These are phyloP conservation scores for Neonectria coccinea DNA, from an alignment of 2,329 filamentous ascomycete genomes.

Conservation along the genomic window DNA sequence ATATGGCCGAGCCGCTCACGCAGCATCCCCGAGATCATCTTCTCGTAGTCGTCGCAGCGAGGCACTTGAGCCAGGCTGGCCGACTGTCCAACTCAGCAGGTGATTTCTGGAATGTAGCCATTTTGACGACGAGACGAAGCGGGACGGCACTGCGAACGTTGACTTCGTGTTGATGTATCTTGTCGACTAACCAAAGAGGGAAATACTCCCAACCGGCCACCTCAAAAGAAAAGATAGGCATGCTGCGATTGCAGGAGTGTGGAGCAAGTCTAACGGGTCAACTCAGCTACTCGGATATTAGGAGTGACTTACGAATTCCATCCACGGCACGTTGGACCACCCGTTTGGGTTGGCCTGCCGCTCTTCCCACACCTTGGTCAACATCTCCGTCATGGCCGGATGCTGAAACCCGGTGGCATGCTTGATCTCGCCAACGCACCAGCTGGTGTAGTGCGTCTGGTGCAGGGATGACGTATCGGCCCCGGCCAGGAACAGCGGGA, in stretches of 20 bases:
- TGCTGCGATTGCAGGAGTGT: conserved; percentile 31
- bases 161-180: too few species aligned
- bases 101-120: conserved; percentile 33
- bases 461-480: conserved; percentile 41
- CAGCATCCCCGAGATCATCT: conserved; percentile 72
- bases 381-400: conserved; percentile 41
- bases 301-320: conserved; percentile 44
- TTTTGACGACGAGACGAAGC: background rate
- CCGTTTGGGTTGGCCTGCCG: conserved; percentile 30
- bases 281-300: background rate
- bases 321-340: conserved; percentile 43
- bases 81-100: conserved; percentile 29
- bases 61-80: conserved; percentile 60
- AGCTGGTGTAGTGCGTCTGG: conserved; percentile 44
- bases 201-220: conserved; percentile 23
- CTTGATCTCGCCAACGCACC: conserved; percentile 43
- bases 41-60: conserved; percentile 71
- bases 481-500: conserved; percentile 46
- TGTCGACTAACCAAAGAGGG: conserved; percentile 13
- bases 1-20: conserved; percentile 58
- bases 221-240: conserved; percentile 38
- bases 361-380: conserved; percentile 43
- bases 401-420: conserved; percentile 42
- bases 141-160: too few species aligned
- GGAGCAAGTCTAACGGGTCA: conserved; percentile 36